phyloP scores from a whole-genome alignment of 306 rosid species.

The Amphicarpaea edgeworthii region DNA sequence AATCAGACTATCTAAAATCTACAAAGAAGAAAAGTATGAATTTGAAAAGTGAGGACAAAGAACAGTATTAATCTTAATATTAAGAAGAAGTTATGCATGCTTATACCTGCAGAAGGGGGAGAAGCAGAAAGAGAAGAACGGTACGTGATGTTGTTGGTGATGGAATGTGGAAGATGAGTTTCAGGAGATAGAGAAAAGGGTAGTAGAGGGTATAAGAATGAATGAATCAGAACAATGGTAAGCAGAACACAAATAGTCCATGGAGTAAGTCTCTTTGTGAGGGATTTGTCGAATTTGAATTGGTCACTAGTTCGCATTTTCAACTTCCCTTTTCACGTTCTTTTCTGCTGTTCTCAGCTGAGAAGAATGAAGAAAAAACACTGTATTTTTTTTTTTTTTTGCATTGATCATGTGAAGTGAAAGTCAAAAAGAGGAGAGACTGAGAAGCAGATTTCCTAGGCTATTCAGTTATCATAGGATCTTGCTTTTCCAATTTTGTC shows the following conservation, averaged over 20 bases:
- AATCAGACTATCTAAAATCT: too few species aligned
- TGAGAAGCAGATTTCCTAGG: constrained; percentile 6
- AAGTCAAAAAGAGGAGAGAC: constrained; percentile 13
- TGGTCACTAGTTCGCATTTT: constrained; percentile 53
- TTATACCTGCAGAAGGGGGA: constrained; percentile 48
- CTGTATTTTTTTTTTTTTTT: background rate
- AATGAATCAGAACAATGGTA: constrained; percentile 60
- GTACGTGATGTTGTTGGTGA: constrained; percentile 38
- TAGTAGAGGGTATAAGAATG: constrained; percentile 57
- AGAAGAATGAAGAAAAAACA: background rate
- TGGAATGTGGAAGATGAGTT: constrained; percentile 43
- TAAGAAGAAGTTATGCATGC: background rate
- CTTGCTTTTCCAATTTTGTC: constrained; percentile 6
- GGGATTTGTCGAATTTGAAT: constrained; percentile 57
- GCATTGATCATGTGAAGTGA: constrained; percentile 24
- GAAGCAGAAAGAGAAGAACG: constrained; percentile 39
- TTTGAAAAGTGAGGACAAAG: background rate
- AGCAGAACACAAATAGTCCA: constrained; percentile 59
- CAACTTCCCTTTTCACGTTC: constrained; percentile 2
- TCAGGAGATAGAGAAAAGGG: constrained; percentile 47
- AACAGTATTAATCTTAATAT: background rate
- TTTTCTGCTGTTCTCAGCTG: background rate
- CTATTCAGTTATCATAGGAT: constrained; percentile 35
- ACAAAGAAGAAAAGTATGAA: too few species aligned
- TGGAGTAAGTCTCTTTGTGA: constrained; percentile 61